Base-by-base conservation (phyloP, 106 monocot genomes). In the Apostasia ramifera region DNA sequence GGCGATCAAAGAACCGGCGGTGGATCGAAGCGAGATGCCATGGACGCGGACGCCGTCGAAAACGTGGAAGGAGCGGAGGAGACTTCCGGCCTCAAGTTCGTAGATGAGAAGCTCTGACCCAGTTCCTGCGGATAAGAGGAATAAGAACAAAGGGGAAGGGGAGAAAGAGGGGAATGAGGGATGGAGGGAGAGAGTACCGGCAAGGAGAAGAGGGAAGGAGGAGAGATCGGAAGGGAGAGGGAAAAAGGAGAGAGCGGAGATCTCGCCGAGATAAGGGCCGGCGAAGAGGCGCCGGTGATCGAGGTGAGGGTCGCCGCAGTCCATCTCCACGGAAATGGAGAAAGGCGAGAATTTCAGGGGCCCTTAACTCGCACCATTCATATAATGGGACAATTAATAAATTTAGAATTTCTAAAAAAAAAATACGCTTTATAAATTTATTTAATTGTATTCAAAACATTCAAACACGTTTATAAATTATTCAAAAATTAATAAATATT, bases 201-300 rank as follows among this genome's bases (percentile, higher is more conserved):
- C 86, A 62, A 97, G 87, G 57, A 92, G 84, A 59, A 97, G 84
- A 4, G 95, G 95, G 42, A 69, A 55, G n/a, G 86, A 40, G 6
- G 82, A 85, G 63, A 71, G 38, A 15, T 37, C 39, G 1, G 81
- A 42, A 44, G 79, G 74, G 40, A 79, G 55, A 47, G 50, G 89
- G 61, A 87, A 77, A 68, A 93, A 78, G 61, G 75, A 75, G 13
- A 98, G 83, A 5, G 98, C 98, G 37, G 98, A 98, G 66, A 93
- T 93, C 67, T 98, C 98, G 14, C 98, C 98, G 42, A 98, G 78
- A 78, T 98, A 98, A 3, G 75, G 63, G 26, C 98, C 93, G n/a
- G 75, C 40, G 3, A 71, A 58, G 57, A 84, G 67, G 4, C 61
- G 64, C 57, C 73, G 44, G 26, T 8, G 52, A 8, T 61, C 69